Evolutionary conservation across 2,329 filamentous ascomycete genomes (phyloP).

Genomic region (Annulohypoxylon truncatum): DNA sequence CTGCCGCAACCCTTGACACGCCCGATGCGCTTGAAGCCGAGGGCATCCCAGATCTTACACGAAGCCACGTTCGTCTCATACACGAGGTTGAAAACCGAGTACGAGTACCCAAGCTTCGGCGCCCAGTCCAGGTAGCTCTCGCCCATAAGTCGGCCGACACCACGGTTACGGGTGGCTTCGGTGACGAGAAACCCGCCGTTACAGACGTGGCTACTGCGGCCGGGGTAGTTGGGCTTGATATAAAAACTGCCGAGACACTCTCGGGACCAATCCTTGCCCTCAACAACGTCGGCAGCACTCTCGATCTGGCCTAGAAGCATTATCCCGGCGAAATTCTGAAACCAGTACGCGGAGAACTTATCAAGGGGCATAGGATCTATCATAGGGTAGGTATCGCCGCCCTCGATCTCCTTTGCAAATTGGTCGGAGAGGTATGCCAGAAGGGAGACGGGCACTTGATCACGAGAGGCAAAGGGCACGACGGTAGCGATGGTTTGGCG

Average conservation of each 20-base stretch:
- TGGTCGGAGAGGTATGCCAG: constrained; percentile 83
- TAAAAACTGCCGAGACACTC: constrained; percentile 91
- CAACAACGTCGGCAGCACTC: constrained; percentile 66
- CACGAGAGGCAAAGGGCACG: constrained; percentile 81
- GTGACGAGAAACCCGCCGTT: constrained; percentile 85
- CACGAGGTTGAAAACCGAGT: constrained; percentile 93
- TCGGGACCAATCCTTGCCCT: constrained; percentile 79
- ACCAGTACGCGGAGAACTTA: constrained; percentile 86
- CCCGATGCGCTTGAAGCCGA: constrained; percentile 93
- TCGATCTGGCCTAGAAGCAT: constrained; percentile 85
- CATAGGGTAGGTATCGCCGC: constrained; percentile 93
- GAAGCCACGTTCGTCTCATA: constrained; percentile 94
- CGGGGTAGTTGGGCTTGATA: constrained; percentile 93
- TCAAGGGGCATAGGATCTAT: constrained; percentile 78
- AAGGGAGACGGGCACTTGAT: constrained; percentile 80
- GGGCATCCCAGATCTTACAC: constrained; percentile 89
- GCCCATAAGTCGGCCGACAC: constrained; percentile 80
- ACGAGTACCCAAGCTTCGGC: constrained; percentile 84
- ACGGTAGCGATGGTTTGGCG: constrained; percentile 86
- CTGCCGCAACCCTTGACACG: constrained; percentile 79
- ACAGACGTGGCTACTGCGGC: constrained; percentile 89
- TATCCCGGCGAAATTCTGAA: constrained; percentile 88
- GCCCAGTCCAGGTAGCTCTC: constrained; percentile 83
- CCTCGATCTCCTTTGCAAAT: constrained; percentile 90
- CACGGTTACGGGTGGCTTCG: constrained; percentile 77